A percentile compares a stretch with the other conserved stretches of the same genome.
Conservation (phyloP, 306 rosid genomes). For the Neltuma alba region DNA sequence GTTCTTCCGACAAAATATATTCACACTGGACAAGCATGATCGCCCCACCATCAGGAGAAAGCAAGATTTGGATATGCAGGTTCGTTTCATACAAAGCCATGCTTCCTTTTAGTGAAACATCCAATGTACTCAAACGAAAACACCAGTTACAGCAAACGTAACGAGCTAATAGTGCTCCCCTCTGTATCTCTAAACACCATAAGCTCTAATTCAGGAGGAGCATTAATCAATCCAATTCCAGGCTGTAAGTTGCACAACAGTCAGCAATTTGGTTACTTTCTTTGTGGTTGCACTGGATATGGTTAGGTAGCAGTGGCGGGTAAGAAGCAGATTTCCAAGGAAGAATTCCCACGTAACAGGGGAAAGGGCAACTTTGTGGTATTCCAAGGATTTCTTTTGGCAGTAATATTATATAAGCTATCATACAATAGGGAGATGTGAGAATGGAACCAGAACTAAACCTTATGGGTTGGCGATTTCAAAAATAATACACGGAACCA, state of each 20-base stretch:
- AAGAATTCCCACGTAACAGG: neutral
- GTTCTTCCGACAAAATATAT: neutral
- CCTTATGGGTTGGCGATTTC: neutral
- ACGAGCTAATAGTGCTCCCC: neutral
- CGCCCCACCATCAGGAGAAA: conserved; percentile 5
- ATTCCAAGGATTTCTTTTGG: neutral
- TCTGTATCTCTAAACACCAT: neutral
- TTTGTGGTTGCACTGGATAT: neutral
- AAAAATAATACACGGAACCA: neutral
- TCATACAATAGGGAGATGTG: neutral
- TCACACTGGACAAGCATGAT: neutral
- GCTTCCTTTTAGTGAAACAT: neutral
- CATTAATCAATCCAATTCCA: neutral
- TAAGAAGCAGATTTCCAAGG: neutral
- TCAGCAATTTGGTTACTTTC: neutral
- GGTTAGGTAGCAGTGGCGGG: neutral
- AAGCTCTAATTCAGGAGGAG: neutral
- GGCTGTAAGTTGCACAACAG: neutral
- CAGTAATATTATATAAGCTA: neutral
- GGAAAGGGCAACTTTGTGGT: neutral
- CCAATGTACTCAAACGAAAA: too few species aligned
- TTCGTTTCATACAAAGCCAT: neutral
- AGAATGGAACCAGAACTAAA: neutral
- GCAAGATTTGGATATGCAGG: neutral
- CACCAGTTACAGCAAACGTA: neutral